A percentile compares a stretch with the other conserved stretches of the same genome.
phyloP scores from a whole-genome alignment of 768 basidiomycete species.

The Lactifluus pinguis region DNA sequence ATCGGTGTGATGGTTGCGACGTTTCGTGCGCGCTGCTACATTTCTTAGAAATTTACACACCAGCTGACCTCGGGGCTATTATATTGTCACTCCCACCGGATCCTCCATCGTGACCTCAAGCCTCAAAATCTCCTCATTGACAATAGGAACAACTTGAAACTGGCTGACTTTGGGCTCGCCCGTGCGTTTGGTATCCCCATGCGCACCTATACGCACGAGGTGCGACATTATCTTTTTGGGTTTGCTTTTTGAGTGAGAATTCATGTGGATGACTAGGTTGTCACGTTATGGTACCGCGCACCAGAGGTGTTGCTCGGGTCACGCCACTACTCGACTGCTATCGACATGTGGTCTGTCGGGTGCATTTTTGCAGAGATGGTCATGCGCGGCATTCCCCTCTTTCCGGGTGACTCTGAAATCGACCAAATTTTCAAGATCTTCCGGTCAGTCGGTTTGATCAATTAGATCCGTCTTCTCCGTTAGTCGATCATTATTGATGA shows the following conservation, averaged over 20 bases:
- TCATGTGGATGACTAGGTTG: slow-evolving; percentile 51
- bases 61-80: slow-evolving; percentile 87
- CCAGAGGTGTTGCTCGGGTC: slow-evolving; percentile 95
- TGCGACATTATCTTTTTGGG: slow-evolving; percentile 26
- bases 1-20: slow-evolving; percentile 1
- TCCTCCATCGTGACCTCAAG: slow-evolving; percentile 50
- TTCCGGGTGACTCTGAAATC: slow-evolving; percentile 99
- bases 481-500: not conserved
- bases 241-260: too few relatives aligned
- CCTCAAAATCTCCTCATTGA: slow-evolving; percentile 49
- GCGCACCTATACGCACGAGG: slow-evolving; percentile 99
- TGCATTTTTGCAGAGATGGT: slow-evolving; percentile 99
- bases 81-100: slow-evolving; percentile 47
- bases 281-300: slow-evolving; percentile 98
- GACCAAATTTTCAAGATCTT: slow-evolving; percentile 99
- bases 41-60: slow-evolving; percentile 81
- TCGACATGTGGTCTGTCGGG: slow-evolving; percentile 99
- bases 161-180: slow-evolving; percentile 50
- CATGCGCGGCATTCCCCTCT: slow-evolving; percentile 79
- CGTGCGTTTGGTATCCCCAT: slow-evolving; percentile 90
- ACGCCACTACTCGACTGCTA: slow-evolving; percentile 92
- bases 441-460: slow-evolving; percentile 44
- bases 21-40: slow-evolving; percentile 1
- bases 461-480: too few relatives aligned
- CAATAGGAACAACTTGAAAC: slow-evolving; percentile 42